Base-by-base conservation (phyloP, 495 filamentous ascomycete genomes). In the Neurospora tetrasperma region DNA sequence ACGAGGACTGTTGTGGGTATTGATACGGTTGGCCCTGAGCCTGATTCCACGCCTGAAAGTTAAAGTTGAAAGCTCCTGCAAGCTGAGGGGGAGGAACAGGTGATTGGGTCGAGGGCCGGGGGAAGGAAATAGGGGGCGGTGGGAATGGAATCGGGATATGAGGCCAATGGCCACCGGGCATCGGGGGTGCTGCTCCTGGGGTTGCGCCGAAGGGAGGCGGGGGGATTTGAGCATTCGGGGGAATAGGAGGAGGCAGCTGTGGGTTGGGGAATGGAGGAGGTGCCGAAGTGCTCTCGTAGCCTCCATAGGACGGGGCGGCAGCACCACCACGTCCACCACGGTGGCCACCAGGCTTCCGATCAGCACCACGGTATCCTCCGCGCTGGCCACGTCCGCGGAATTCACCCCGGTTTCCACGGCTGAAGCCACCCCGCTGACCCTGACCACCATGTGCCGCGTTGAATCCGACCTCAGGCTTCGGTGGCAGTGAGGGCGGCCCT, bases 321-420 rank as follows among this genome's bases (percentile, higher is more conserved):
- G 40, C 71, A 42, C 70, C 69, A 35, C 71, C 42, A 18, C 59
- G 20, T 6, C 72, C 68, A 23, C 75, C 71, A 2, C 72, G 73
- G 72, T 74, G 71, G 40, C 74, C 83, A 40, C 80, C 79, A 39
- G 81, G 78, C 35, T 75, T 42, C 35, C 75, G 78, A 35, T 79
- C 80, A 59, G 83, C 79, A 71, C 73, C 69, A 20, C 77, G 72
- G 40, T 76, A 73, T 20, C 80, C 69, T 42, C 89, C 85, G 72
- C 88, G 82, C 59, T 85, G 78, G 27, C 85, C 86, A 72, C 79
- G 74, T 9, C 83, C 81, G 12, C 84, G 76, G 62, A 75, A 78
- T 48, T 80, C 75, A 39, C 78, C 76, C 66, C 83, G 74, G 69
- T 78, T 84, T 73, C 85, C 85, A 72, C 85, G 80, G 23, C 48